phyloP scores from a whole-genome alignment of 345 rosid genomes.

The Rhodamnia argentea region DNA sequence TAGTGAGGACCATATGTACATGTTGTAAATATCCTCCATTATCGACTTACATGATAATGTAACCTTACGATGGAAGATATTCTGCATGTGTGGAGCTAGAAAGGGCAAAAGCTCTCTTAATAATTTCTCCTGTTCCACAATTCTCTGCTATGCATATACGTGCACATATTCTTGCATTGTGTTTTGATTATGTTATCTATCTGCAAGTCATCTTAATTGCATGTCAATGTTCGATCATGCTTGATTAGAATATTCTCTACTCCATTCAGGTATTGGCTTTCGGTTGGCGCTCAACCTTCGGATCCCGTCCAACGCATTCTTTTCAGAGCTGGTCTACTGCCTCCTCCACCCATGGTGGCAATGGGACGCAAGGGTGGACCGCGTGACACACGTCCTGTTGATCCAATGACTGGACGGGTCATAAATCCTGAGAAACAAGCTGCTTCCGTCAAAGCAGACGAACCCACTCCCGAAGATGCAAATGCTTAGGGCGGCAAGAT shows the following conservation, averaged over 20 bases:
- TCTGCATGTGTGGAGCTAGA: background rate
- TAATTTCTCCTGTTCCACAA: background rate
- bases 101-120: background rate
- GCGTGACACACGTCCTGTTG: constrained; percentile 56
- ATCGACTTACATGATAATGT: background rate
- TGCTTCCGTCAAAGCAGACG: constrained; percentile 1
- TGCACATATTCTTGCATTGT: background rate
- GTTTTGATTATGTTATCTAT: background rate
- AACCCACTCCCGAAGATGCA: constrained; percentile 1
- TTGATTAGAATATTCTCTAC: background rate
- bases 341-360: constrained; percentile 83
- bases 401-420: constrained; percentile 71
- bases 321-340: constrained; percentile 78
- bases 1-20: accelerated
- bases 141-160: background rate
- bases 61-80: background rate
- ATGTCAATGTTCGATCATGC: background rate
- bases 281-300: constrained; percentile 95
- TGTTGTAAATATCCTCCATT: background rate
- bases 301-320: constrained; percentile 72
- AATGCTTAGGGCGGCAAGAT: background rate
- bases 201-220: background rate
- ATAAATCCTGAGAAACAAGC: constrained; percentile 20
- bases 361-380: constrained; percentile 83
- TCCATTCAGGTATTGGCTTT: constrained; percentile 72